A percentile compares a stretch with the other conserved stretches of the same genome.
These are phyloP conservation scores for Chalciporus chontae DNA, from an alignment of 768 basidiomycete species.

Conservation along the genomic window DNA sequence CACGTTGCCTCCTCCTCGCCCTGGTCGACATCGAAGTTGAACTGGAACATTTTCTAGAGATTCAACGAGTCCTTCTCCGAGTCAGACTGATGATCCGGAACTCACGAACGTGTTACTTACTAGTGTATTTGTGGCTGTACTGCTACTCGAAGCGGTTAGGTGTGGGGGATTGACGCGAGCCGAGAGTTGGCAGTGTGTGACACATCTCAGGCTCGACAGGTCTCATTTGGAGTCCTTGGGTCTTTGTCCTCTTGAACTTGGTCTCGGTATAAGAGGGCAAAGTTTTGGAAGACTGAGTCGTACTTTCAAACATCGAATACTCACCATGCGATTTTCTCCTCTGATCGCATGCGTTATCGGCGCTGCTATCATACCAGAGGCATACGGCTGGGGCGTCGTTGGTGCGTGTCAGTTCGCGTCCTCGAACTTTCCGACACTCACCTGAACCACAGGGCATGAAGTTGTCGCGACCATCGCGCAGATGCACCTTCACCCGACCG, in stretches of 20 bases:
- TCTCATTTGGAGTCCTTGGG: slow-evolving; percentile 10
- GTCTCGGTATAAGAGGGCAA: slow-evolving; percentile 2
- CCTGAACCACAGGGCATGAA: slow-evolving; percentile 64
- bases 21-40: slow-evolving; percentile 61
- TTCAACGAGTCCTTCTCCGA: neutral
- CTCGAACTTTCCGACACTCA: neutral
- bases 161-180: neutral
- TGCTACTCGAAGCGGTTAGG: neutral
- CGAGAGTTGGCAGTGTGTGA: neutral
- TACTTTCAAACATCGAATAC: slow-evolving; percentile 9
- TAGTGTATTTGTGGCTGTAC: neutral
- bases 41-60: slow-evolving; percentile 31
- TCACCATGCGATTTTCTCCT: slow-evolving; percentile 20
- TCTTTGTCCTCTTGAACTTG: neutral
- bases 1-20: slow-evolving; percentile 27
- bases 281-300: neutral
- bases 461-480: slow-evolving; percentile 93
- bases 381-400: slow-evolving; percentile 40
- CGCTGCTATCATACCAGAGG: slow-evolving; percentile 22
- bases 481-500: slow-evolving; percentile 77
- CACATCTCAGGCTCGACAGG: neutral
- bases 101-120: neutral
- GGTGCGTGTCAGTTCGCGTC: slow-evolving; percentile 20
- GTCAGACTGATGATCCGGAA: neutral
- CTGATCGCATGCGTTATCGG: slow-evolving; percentile 13